Evolutionary conservation across 495 filamentous ascomycete genomes (phyloP), one percentile per base, ranked within the genome.

Genomic region (Aspergillus baeticus): DNA sequence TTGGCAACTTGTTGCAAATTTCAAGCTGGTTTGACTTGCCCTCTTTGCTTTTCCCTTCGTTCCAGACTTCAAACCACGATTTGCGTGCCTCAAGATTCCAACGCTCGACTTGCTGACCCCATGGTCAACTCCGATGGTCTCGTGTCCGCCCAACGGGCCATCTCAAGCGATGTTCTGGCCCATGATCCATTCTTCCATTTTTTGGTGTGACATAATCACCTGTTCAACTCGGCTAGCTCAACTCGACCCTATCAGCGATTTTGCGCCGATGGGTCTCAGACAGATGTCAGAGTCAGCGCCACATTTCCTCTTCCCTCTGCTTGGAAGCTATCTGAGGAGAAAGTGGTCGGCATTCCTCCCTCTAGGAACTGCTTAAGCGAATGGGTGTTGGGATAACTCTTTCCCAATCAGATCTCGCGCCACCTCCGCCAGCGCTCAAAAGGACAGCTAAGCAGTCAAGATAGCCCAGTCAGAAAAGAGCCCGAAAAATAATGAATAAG

Each of bases 181-280:
- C n/a, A n/a, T 43, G 47, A 14, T 14, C 8, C 54, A 45, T 35
- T 51, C 55, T 34, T n/a, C 45, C 48, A 39, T 50, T 54, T 39
- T 51, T 47, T 51, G 42, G 56, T 23, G 48, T 26, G 56, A 50
- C 47, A 58, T 57, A 54, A 63, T 58, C 56, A 54, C 53, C 60
- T 55, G 45, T 51, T 39, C 26, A 29, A 29, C 26, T 29, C 26
- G 26, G 26, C 26, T 29, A 46, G 46, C 45, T 54, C 57, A 47
- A 45, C 38, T 45, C 46, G 22, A 41, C 45, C 59, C 59, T 55
- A 38, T 55, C 52, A 48, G 54, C 44, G 43, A 54, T 53, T 61
- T 53, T 47, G 41, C 39, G 37, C 43, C 20, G 46, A 46, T 29
- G 26, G 26, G 26, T 29, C 26, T 29, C 38, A 47, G 41, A 14